phyloP scores from a whole-genome alignment of 169 alveolate species.

The Prorocentrum cordatum region DNA sequence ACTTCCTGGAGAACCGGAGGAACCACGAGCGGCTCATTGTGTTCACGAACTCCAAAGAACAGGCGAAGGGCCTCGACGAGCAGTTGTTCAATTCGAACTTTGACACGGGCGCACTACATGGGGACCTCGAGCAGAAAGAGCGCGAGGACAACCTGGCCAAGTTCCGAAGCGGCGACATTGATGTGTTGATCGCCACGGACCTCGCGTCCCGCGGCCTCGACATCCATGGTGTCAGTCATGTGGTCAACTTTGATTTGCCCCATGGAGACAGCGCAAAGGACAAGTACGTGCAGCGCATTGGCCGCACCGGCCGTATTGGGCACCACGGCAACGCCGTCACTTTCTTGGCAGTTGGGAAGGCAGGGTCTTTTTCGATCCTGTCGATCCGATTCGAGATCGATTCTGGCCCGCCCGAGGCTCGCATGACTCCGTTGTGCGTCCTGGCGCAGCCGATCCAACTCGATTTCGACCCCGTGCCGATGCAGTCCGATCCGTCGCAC shows the following conservation, averaged over 20 bases:
- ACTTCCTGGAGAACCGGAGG: background rate
- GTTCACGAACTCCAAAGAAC: background rate
- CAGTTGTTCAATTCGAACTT: background rate
- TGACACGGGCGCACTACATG: conserved; percentile 8
- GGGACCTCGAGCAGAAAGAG: conserved; percentile 9
- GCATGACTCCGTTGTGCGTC: too few relatives aligned
- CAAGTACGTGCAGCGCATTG: conserved; percentile 44
- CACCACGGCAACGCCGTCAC: conserved; percentile 23
- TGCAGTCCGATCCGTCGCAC: too few relatives aligned
- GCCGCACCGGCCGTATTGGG: conserved; percentile 52
- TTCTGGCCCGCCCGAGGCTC: too few relatives aligned
- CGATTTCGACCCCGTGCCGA: too few relatives aligned
- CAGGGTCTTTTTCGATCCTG: too few relatives aligned
- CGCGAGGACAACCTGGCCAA: background rate
- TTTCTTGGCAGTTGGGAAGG: too few relatives aligned
- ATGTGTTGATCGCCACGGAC: conserved; percentile 31
- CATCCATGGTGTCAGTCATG: background rate
- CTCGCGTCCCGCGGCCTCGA: conserved; percentile 34
- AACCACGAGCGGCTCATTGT: background rate
- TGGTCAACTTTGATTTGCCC: conserved; percentile 33
- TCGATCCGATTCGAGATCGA: too few relatives aligned
- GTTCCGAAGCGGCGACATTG: background rate
- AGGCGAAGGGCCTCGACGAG: background rate
- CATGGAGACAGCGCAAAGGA: too few relatives aligned
- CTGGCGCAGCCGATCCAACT: too few relatives aligned